Evolutionary conservation across 2,329 filamentous ascomycete genomes (phyloP), one percentile per base, ranked within the genome.

Genomic region (Furcasterigmium sp.): DNA sequence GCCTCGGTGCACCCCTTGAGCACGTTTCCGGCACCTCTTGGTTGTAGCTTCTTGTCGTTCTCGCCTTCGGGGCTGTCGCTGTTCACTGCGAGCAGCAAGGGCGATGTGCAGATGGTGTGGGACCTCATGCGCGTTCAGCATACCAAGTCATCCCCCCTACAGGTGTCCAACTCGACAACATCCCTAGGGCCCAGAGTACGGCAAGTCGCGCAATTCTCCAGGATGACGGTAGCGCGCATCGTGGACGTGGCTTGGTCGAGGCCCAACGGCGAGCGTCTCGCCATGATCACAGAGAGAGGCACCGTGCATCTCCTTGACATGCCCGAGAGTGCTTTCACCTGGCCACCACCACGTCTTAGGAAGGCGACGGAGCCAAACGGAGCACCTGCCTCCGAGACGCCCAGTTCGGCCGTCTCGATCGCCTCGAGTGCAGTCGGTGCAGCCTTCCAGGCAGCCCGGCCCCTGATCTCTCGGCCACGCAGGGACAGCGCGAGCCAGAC

Each of bases 231-330:
- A 39, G 89, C 93, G 3, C 86, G 87, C 42, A 88, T 97, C 43
- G 79, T 96, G 18, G 91, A 96, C 56, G 87, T 95, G 34, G 81
- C 83, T 3, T 98, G 93, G 93, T 85, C 85, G 2, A 77, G 80
- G 43, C 87, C 87, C 4, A 83, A 84, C 44, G 88, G 87, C 18
- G 87, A 95, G 58, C 84, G 87, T 46, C 69, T 94, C 30, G 91
- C 91, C 2, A 83, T 98, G 67, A 82, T 96, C 20, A 97, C 93
- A 1, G 89, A 95, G 56, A 87, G 91, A 53, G 90, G 91, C n/a
- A 98, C 93, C 8, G 83, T 96, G 10, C 93, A 98, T 64, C 78
- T 97, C 35, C 84, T 95, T 51, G 87, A 95, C 52, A 79, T 97
- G 63, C 89, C 90, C 8, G 75, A 80, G 37, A 86, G 81, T 49